Evolutionary conservation across 1,284 basidiomycete species (phyloP).

Genomic region (Peniophora sp.): DNA sequence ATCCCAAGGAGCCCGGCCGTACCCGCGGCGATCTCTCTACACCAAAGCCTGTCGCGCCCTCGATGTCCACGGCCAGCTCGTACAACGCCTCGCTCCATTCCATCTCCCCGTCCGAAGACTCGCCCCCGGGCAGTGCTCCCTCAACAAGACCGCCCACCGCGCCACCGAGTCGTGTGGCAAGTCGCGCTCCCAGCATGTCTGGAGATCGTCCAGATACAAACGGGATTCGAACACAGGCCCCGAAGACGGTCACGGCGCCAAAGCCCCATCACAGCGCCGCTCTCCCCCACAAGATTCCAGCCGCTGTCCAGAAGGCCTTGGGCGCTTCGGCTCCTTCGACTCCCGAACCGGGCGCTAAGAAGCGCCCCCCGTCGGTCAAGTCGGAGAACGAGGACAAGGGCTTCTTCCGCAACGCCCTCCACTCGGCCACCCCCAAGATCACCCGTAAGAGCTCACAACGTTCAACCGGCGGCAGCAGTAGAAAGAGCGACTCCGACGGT

Average conservation of each 20-base stretch:
- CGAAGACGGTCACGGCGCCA: not conserved
- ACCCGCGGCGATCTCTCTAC: slow-evolving; percentile 38
- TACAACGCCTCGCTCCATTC: slow-evolving; percentile 25
- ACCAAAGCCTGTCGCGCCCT: slow-evolving; percentile 17
- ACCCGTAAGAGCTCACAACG: slow-evolving; percentile 63
- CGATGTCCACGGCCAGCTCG: slow-evolving; percentile 26
- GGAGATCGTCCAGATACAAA: slow-evolving; percentile 15
- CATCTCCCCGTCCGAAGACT: slow-evolving; percentile 47
- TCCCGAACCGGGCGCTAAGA: slow-evolving; percentile 19
- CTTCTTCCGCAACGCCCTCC: slow-evolving; percentile 79
- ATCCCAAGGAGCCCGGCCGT: slow-evolving; percentile 49
- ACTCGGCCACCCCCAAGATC: slow-evolving; percentile 64
- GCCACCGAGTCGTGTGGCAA: slow-evolving; percentile 41
- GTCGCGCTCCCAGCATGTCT: slow-evolving; percentile 40
- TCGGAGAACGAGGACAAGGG: slow-evolving; percentile 48
- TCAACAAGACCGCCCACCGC: slow-evolving; percentile 49
- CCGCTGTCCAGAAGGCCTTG: slow-evolving; percentile 10
- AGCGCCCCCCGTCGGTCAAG: slow-evolving; percentile 34
- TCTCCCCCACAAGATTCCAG: not conserved
- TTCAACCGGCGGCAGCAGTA: slow-evolving; percentile 48
- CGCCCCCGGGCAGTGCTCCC: slow-evolving; percentile 53
- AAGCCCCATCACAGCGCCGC: not conserved
- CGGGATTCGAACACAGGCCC: not conserved
- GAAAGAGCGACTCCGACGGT: slow-evolving; percentile 63
- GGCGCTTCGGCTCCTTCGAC: slow-evolving; percentile 18